A percentile compares a stretch with the other conserved stretches of the same genome.
Evolutionary conservation across 202 grass and related monocot species (phyloP).

Genomic region (Dendrocalamus latiflorus): DNA sequence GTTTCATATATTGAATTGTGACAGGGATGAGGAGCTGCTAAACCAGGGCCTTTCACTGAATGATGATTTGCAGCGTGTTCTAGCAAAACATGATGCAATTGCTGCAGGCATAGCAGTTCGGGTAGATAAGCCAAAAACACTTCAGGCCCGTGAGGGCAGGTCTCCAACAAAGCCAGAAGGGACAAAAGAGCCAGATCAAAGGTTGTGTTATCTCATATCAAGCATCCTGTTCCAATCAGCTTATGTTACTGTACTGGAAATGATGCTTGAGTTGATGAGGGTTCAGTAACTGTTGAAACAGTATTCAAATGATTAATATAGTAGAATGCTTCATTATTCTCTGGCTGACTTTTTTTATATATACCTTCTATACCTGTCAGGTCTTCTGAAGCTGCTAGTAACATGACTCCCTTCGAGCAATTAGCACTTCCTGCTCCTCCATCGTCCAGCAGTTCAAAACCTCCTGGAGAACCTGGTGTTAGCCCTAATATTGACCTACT

Average conservation of each 20-base stretch:
- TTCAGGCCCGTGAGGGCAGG: conserved; percentile 15
- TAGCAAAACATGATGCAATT: conserved; percentile 92
- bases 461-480: conserved; percentile 34
- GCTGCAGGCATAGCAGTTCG: conserved; percentile 74
- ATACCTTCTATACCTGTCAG: conserved; percentile 33
- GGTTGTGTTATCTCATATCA: conserved; percentile 35
- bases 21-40: conserved; percentile 84
- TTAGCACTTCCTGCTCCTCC: conserved; percentile 49
- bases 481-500: conserved; percentile 71
- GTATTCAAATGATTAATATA: background rate
- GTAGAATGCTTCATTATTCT: background rate
- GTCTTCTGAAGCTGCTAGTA: conserved; percentile 42
- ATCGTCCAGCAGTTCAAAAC: conserved; percentile 48
- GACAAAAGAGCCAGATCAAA: conserved; percentile 37
- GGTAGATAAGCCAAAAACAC: conserved; percentile 53
- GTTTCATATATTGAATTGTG: conserved; percentile 34
- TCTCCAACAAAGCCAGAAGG: conserved; percentile 25
- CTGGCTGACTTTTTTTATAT: conserved; percentile 25
- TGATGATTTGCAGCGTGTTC: too few species aligned
- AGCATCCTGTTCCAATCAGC: background rate
- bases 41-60: conserved; percentile 87
- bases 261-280: background rate
- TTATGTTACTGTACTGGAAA: conserved; percentile 3
- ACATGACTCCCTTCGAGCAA: conserved; percentile 46
- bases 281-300: background rate